Evolutionary conservation across 768 basidiomycete genomes (phyloP), one percentile per base, ranked within the genome.

Genomic region (Amanita phalloides): DNA sequence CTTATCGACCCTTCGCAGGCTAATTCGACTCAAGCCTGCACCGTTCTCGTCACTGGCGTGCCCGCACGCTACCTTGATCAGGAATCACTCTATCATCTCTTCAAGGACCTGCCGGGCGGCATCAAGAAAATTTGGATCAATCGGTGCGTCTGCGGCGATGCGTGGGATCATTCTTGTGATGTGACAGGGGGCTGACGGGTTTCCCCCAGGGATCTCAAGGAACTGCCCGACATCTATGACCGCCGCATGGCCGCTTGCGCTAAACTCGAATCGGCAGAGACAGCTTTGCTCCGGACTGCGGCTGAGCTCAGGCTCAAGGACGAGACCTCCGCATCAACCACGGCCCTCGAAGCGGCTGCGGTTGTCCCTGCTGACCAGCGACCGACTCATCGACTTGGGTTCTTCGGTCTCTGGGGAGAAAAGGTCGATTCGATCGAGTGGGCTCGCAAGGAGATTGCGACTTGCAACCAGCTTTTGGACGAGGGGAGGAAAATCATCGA

Each of bases 391-490:
- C 81, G 84, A 41, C 77, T 94, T 5, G 72, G 81, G 7, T 75
- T 75, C 61, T 56, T 78, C 4, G 70, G 70, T 1, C 71, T 95
- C 23, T 68, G 80, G 3, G 96, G 96, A 6, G 65, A 90, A 64
- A 87, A 95, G 65, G 93, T 97, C 13, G 96, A 98, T 68, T 79
- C 87, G 2, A 92, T 98, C 61, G 84, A 92, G 2, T 96, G 93
- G 92, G 81, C 83, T 17, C 73, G 88, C 28, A 70, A 75, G 17
- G 86, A 93, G 67, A 89, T 96, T 51, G 65, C 68, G 1, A 60
- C 70, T 1, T 79, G 81, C 51, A 79, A 73, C 14, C 61, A 61
- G 17, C 58, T 78, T 3, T 68, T 90, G 42, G 75, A 79, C 2
- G 71, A 73, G 54, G 79, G 72, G 21, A 71, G 79, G 11, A 61